Percentiles rank a stretch among this genome's conserved stretches.
phyloP scores from a whole-genome alignment of 257 asterid species.

The Solanum ossicruentum region DNA sequence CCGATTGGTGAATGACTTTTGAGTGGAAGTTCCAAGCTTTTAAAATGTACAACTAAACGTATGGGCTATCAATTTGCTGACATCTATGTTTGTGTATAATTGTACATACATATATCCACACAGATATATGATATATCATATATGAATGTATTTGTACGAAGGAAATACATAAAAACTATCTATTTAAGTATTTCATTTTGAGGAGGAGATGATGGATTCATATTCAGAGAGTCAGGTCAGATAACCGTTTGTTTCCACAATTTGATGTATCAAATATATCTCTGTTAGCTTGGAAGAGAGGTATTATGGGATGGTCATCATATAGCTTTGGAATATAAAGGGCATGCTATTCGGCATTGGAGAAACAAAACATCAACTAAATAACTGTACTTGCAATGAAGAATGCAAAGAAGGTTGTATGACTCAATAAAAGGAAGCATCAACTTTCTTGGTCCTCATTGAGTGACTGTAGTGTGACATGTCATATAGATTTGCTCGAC shows the following conservation, averaged over 20 bases:
- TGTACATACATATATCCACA: background rate
- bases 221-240: background rate
- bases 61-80: background rate
- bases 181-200: background rate
- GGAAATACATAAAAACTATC: background rate
- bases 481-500: background rate
- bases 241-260: background rate
- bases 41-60: background rate
- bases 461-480: background rate
- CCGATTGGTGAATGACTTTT: background rate
- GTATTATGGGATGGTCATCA: background rate
- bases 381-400: background rate
- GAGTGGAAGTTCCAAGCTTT: background rate
- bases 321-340: background rate
- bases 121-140: background rate
- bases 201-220: background rate
- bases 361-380: background rate
- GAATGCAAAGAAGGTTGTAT: background rate
- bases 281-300: background rate
- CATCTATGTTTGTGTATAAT: background rate
- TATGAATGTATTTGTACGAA: background rate
- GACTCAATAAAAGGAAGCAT: background rate
- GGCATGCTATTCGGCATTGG: background rate
- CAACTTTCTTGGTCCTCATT: background rate
- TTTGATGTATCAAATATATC: background rate